Evolutionary conservation across 177 flowering plant genomes (phyloP).

Genomic region (Tripterygium wilfordii): DNA sequence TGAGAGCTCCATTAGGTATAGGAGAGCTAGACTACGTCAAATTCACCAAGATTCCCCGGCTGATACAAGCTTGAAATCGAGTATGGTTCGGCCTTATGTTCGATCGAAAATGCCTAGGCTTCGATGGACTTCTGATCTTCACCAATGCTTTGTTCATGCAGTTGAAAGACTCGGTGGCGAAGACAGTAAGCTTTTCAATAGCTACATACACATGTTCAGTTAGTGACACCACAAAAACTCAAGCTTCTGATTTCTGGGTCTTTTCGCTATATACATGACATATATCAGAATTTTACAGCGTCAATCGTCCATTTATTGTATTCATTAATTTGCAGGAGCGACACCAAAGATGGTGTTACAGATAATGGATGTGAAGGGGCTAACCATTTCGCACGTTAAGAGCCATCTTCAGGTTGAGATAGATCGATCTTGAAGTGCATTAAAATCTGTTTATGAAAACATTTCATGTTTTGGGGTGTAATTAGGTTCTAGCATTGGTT

Average conservation of each 20-base stretch:
- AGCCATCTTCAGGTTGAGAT: slow-evolving; percentile 62
- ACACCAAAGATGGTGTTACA: slow-evolving; percentile 54
- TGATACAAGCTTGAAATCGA: slow-evolving; percentile 15
- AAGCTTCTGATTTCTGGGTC: too few relatives aligned
- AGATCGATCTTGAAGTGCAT: neutral
- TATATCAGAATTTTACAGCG: too few relatives aligned
- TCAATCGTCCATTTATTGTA: too few relatives aligned
- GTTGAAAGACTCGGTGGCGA: slow-evolving; percentile 50
- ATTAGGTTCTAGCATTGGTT: too few relatives aligned
- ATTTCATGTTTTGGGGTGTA: neutral
- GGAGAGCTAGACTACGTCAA: slow-evolving; percentile 12
- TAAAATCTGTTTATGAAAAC: too few relatives aligned
- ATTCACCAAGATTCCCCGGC: neutral
- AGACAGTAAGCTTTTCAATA: slow-evolving; percentile 31
- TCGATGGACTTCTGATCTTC: slow-evolving; percentile 59
- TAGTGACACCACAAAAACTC: too few relatives aligned
- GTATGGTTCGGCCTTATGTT: slow-evolving; percentile 35
- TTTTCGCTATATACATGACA: too few relatives aligned
- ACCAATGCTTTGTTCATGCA: slow-evolving; percentile 45
- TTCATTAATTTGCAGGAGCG: slow-evolving; percentile 28
- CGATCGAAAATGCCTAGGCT: slow-evolving; percentile 49
- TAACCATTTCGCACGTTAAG: slow-evolving; percentile 55
- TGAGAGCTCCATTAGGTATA: slow-evolving; percentile 13
- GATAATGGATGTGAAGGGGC: slow-evolving; percentile 51
- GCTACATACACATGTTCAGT: too few relatives aligned